Conservation (phyloP, 345 rosid species). For the Diplotaxis tenuifolia region DNA sequence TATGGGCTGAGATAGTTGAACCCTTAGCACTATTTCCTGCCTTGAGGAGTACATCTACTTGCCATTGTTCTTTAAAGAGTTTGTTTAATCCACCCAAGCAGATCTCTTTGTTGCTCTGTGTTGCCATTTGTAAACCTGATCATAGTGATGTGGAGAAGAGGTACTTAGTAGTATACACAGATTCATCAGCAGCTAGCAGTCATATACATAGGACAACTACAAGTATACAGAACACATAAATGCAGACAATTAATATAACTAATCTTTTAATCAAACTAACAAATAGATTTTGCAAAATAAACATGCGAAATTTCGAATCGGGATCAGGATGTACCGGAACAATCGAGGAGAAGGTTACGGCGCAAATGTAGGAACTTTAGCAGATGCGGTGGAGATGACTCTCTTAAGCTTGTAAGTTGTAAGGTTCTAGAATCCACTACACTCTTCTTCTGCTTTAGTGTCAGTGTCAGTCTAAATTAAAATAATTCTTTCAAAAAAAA, state of each 20-base stretch:
- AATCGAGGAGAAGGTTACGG: no score
- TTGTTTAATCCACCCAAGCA: neutral
- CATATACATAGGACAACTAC: neutral
- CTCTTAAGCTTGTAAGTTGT: no score
- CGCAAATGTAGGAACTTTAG: no score
- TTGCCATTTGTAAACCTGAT: neutral
- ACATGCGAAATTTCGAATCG: neutral
- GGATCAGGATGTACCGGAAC: no score
- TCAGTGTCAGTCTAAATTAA: no score
- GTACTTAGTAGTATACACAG: neutral
- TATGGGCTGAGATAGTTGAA: neutral
- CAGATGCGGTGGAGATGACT: no score
- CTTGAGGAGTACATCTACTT: neutral
- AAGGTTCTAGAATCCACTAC: no score
- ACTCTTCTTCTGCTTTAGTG: no score
- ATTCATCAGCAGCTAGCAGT: neutral
- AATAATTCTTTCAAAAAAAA: no score
- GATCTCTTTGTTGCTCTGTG: neutral
- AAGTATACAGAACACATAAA: neutral
- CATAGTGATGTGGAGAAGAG: neutral
- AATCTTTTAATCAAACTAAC: neutral
- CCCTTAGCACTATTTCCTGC: neutral
- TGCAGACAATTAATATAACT: neutral
- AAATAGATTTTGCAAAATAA: neutral
- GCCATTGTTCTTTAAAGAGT: neutral